Conservation (phyloP, 177 flowering plant species). For the Telopea speciosissima region DNA sequence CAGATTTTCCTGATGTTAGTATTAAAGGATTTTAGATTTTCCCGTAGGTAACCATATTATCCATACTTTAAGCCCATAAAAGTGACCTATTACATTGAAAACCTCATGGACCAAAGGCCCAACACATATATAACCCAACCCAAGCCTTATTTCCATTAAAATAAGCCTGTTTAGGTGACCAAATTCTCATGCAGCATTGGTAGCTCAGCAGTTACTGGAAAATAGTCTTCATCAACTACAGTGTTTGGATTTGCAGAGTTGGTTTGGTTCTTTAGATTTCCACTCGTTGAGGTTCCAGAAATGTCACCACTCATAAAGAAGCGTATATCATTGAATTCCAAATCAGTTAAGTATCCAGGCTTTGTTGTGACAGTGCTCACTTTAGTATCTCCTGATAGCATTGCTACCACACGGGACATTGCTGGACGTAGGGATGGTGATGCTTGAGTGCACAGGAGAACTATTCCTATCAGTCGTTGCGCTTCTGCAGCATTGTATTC, state of each 20-base stretch:
- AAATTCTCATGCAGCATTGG: not conserved
- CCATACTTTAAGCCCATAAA: too few species aligned
- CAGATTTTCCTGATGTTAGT: too few species aligned
- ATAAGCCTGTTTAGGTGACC: too few species aligned
- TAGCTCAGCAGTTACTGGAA: too few species aligned
- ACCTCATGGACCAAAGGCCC: too few species aligned
- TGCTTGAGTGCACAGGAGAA: conserved; percentile 55
- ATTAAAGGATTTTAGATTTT: too few species aligned
- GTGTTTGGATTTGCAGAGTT: conserved; percentile 12
- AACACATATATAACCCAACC: too few species aligned
- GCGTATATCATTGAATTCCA: conserved; percentile 25
- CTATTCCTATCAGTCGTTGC: conserved; percentile 32
- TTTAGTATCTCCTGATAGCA: conserved; percentile 52
- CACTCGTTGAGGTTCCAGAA: conserved; percentile 3
- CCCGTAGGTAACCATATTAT: too few species aligned
- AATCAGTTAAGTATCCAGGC: conserved; percentile 26
- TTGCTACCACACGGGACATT: conserved; percentile 54
- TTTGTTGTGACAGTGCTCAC: conserved; percentile 28
- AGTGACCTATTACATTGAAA: too few species aligned
- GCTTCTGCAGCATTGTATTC: conserved; percentile 36
- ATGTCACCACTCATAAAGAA: conserved; percentile 17
- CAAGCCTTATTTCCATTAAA: too few species aligned
- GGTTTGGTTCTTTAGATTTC: conserved; percentile 1
- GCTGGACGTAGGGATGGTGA: conserved; percentile 40
- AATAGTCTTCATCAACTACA: not conserved